Evolutionary conservation across 2,329 filamentous ascomycete genomes (phyloP), one percentile per base, ranked within the genome.

Genomic region (Ophiostoma angusticollis): DNA sequence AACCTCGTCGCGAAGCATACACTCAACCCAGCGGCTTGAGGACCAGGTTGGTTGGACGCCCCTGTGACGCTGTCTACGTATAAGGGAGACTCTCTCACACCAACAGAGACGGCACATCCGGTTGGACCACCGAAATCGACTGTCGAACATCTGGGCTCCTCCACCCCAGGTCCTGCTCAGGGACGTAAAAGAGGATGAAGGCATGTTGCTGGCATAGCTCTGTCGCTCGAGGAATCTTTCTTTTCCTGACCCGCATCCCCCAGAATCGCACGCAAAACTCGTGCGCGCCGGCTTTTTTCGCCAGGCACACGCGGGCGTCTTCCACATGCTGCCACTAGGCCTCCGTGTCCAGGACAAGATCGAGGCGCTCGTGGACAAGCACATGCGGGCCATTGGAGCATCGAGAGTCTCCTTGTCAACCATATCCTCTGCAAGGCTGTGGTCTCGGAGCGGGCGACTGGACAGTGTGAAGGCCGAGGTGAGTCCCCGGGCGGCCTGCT

Each of bases 261-360:
- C 25, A 74, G 80, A 78, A 58, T 70, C 72, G 9, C 75, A 84
- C 53, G 66, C 70, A 19, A 75, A 80, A 49, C 67, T 87, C 42
- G 58, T 84, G 29, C 70, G 78, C 40, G 80, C 77, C 36, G 83
- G 83, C 1, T 87, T 80, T 52, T 57, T 87, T 32, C 76, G 80
- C 31, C 49, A 86, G 76, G 79, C 85, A 16, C 82, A 94, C 54
- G 76, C 87, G 7, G 91, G 91, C 21, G 76, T 96, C 25, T 98
- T 95, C 51, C 91, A 98, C 53, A 70, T 94, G 54, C 68, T 98
- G 1, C 91, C 91, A 0, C 62, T 98, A 0, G 91, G 91, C 0
- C 68, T 85, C 22, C 74, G 85, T 21, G 84, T 96, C 0, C 86
- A 94, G 52, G 74, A 85, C 37, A 98, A 96, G 58, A 65, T 96